Evolutionary conservation across 1,284 basidiomycete genomes (phyloP).

Genomic region (Neolentinus lepideus): DNA sequence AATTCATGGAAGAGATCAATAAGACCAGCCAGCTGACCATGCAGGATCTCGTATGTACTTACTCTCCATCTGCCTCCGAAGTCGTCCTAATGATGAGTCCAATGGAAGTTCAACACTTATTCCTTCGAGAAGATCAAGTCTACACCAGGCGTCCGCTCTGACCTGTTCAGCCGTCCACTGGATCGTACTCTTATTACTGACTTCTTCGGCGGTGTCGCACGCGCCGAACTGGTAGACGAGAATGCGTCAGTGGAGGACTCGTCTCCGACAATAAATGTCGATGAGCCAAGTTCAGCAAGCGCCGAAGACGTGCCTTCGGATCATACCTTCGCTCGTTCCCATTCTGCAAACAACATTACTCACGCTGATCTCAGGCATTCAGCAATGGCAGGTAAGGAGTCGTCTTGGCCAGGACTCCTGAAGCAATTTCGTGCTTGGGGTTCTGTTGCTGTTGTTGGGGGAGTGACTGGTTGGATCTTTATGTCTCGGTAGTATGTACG

Average conservation of each 20-base stretch:
- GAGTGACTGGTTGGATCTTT: not conserved
- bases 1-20: conserved; percentile 89
- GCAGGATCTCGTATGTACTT: conserved; percentile 70
- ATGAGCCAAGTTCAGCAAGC: conserved; percentile 4
- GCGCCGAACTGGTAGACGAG: conserved; percentile 53
- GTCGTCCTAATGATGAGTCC: no score
- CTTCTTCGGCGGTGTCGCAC: conserved; percentile 91
- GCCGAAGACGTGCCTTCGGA: not conserved
- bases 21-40: conserved; percentile 82
- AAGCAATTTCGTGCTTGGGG: not conserved
- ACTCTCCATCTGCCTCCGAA: no score
- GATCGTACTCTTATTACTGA: conserved; percentile 80
- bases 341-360: not conserved
- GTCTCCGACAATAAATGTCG: conserved; percentile 12
- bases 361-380: not conserved
- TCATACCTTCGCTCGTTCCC: not conserved
- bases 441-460: not conserved
- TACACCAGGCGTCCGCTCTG: conserved; percentile 80
- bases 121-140: conserved; percentile 75
- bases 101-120: conserved; percentile 70
- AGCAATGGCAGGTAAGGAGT: not conserved
- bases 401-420: not conserved
- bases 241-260: not conserved
- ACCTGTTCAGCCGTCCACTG: conserved; percentile 72
- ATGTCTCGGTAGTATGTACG: not conserved